Evolutionary conservation across 1,284 basidiomycete genomes (phyloP).

Genomic region (Puccinia polysora): DNA sequence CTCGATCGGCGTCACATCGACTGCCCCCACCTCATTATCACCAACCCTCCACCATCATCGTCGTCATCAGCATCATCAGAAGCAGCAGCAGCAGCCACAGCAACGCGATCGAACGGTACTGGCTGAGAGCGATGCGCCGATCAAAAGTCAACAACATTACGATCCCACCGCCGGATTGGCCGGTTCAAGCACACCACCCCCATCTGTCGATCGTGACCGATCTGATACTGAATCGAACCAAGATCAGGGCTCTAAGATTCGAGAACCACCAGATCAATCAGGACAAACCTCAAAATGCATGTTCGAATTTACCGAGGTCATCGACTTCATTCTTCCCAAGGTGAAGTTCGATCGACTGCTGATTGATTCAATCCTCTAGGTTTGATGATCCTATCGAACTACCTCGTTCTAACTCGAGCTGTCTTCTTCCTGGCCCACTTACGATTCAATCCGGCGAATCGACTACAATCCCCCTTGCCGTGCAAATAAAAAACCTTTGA

Average conservation of each 20-base stretch:
- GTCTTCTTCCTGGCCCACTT: background rate
- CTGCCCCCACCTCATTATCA: slow-evolving; percentile 44
- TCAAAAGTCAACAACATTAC: too few relatives aligned
- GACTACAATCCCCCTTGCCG: background rate
- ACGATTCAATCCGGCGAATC: background rate
- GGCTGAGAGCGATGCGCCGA: background rate
- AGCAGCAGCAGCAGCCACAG: background rate
- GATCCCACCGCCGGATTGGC: too few relatives aligned
- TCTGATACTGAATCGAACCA: too few relatives aligned
- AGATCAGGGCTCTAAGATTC: background rate
- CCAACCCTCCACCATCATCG: background rate
- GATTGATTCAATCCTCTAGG: background rate
- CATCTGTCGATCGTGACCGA: background rate
- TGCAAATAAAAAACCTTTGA: background rate
- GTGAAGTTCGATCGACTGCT: background rate
- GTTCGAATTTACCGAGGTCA: slow-evolving; percentile 36
- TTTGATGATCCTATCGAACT: too few relatives aligned
- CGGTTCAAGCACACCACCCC: background rate
- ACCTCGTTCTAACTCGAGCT: background rate
- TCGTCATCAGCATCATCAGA: background rate
- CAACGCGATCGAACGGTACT: background rate
- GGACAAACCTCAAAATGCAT: background rate
- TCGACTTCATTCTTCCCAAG: slow-evolving; percentile 40
- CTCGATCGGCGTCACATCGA: slow-evolving; percentile 58
- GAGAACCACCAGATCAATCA: background rate